Percentiles rank a stretch among this genome's conserved stretches.
These are phyloP conservation scores for Microdochium nivale DNA, from an alignment of 2,329 filamentous ascomycete species.

Conservation along the genomic window DNA sequence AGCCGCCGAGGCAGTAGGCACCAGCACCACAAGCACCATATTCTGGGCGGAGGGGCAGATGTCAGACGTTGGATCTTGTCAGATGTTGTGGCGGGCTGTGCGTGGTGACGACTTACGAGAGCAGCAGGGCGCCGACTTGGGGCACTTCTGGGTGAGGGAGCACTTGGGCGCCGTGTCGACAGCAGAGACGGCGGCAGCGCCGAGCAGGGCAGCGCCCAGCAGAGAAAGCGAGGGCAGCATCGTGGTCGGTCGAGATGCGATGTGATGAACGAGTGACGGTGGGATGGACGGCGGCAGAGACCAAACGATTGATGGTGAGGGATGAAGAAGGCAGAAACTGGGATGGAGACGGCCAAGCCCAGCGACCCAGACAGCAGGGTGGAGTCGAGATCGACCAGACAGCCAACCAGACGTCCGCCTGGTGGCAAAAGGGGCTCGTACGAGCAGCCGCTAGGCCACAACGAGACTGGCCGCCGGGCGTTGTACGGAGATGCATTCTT, in stretches of 20 bases:
- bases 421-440: background rate
- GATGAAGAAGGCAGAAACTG: background rate
- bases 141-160: slow-evolving; percentile 52
- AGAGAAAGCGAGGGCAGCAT: slow-evolving; percentile 20
- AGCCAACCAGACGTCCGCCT: background rate
- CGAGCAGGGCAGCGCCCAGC: slow-evolving; percentile 29
- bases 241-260: too few relatives aligned
- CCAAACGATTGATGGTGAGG: background rate
- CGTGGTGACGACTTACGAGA: slow-evolving; percentile 53
- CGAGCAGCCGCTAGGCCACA: background rate
- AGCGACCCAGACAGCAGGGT: background rate
- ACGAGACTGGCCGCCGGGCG: background rate
- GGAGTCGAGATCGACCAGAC: background rate
- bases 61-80: slow-evolving; percentile 1
- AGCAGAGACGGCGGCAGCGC: slow-evolving; percentile 27
- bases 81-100: background rate
- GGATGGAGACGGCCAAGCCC: background rate
- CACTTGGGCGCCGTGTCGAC: slow-evolving; percentile 27
- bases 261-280: background rate
- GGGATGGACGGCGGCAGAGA: background rate
- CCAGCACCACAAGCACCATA: slow-evolving; percentile 91
- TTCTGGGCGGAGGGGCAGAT: slow-evolving; percentile 40
- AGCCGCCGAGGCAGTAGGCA: slow-evolving; percentile 92
- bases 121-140: slow-evolving; percentile 65
- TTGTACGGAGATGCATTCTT: background rate